Conservation (phyloP, 495 filamentous ascomycete species). For the Tuber umbilicatum region DNA sequence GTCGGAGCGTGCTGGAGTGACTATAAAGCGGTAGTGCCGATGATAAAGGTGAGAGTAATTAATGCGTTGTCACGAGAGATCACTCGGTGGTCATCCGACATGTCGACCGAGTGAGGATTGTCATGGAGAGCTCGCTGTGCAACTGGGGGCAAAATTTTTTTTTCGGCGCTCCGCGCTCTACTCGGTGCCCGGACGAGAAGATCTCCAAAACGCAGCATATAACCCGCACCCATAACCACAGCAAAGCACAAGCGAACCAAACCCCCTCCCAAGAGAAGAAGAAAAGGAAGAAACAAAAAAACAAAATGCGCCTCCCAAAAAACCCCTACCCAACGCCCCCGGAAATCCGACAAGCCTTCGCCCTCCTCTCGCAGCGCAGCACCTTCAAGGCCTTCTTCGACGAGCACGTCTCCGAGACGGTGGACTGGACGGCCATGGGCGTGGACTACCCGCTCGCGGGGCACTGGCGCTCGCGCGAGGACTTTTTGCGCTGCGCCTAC, state of each 20-base stretch:
- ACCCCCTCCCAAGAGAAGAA: background rate
- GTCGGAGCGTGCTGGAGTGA: background rate
- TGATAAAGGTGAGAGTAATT: background rate
- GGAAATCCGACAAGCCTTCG: background rate
- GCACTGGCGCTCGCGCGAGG: background rate
- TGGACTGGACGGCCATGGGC: background rate
- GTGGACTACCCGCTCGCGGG: background rate
- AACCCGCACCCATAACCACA: background rate
- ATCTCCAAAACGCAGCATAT: background rate
- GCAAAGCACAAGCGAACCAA: background rate
- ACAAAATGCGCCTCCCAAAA: background rate
- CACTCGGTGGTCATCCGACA: background rate
- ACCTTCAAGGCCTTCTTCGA: background rate
- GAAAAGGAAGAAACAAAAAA: background rate
- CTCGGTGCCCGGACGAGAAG: background rate
- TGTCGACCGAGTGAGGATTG: background rate
- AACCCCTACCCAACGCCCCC: slow-evolving; percentile 1
- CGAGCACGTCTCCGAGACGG: background rate
- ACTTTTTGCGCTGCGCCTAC: background rate
- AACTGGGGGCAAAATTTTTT: background rate
- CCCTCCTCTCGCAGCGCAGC: background rate
- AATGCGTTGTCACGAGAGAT: background rate
- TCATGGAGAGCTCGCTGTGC: background rate
- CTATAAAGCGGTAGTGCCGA: background rate
- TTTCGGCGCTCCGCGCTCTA: background rate